Evolutionary conservation across 2,329 filamentous ascomycete species (phyloP).

Genomic region (Arthrinium phaeospermum): DNA sequence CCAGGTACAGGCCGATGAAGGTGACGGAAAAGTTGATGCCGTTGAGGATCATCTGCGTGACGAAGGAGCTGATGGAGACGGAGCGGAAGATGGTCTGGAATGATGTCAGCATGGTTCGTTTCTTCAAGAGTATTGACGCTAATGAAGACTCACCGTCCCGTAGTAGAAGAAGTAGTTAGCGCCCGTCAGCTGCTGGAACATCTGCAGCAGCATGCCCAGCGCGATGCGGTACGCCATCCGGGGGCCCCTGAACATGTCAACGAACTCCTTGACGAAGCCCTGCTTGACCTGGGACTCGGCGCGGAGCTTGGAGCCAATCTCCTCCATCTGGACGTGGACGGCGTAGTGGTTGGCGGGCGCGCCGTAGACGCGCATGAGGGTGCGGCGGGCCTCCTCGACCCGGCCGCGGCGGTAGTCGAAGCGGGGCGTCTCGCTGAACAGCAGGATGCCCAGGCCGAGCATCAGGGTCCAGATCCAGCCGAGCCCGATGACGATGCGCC

Average conservation of each 20-base stretch:
- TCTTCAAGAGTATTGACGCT: too few relatives aligned
- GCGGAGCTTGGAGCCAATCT: conserved; percentile 59
- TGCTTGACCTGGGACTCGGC: conserved; percentile 50
- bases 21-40: conserved; percentile 72
- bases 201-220: conserved; percentile 65
- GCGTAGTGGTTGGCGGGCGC: conserved; percentile 48
- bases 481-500: conserved; percentile 65
- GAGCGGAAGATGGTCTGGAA: conserved; percentile 48
- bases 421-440: conserved; percentile 59
- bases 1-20: conserved; percentile 72
- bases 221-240: conserved; percentile 68
- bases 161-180: conserved; percentile 74
- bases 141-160: conserved; percentile 48
- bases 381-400: conserved; percentile 51
- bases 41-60: conserved; percentile 71
- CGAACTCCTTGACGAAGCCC: conserved; percentile 52
- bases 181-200: conserved; percentile 72
- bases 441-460: conserved; percentile 54
- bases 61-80: conserved; percentile 61
- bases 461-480: conserved; percentile 57
- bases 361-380: conserved; percentile 55
- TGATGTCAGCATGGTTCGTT: neutral
- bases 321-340: conserved; percentile 55
- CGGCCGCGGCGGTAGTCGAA: conserved; percentile 56
- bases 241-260: conserved; percentile 68